Evolutionary conservation across 306 rosid genomes (phyloP), one percentile per base, ranked within the genome.

Genomic region (Dalbergia oliveri): DNA sequence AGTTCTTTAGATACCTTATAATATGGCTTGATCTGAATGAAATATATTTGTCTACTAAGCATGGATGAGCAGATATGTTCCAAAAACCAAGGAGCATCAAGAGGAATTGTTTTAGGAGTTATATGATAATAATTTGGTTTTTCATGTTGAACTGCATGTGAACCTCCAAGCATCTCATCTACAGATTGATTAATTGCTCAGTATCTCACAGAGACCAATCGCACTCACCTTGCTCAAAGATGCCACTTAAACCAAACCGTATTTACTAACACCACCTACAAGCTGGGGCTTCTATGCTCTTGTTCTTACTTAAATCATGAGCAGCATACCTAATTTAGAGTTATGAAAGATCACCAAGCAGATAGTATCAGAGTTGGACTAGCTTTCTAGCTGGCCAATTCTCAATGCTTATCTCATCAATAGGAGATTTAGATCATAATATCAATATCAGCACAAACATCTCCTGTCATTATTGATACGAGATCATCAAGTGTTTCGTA

Each of bases 401-500:
- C 61, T 56, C 53, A 11, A 49, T 73, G 34, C 54, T 23, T 37
- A 69, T 56, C 59, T 59, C 58, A 51, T 67, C 81, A 72, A 23
- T 73, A 34, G 37, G 23, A 81, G 26, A 58, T 64, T 77, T 60
- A 79, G 51, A 75, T 60, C 37, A 81, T 69, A 77, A 75, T 50
- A 75, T 88, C 88, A 66, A 81, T n/a, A 61, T 88, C 88, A 57
- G 41, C 69, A 85, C 63, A 85, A 51, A 73, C 58, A 66, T 79
- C 73, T 63, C 73, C 88, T 80, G 82, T 85, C 93, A 94, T 89
- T 43, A 83, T 79, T 74, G 87, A 54, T 39, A 84, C 56, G 15
- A 92, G 90, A 80, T 79, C 85, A 57, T 82, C 88, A 53, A 94
- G 83, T 88, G 88, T 85, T 81, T 39, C 86, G 71, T 88, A 86